Conservation (phyloP, 2,329 filamentous ascomycete genomes). For the Fusarium ambrosium region DNA sequence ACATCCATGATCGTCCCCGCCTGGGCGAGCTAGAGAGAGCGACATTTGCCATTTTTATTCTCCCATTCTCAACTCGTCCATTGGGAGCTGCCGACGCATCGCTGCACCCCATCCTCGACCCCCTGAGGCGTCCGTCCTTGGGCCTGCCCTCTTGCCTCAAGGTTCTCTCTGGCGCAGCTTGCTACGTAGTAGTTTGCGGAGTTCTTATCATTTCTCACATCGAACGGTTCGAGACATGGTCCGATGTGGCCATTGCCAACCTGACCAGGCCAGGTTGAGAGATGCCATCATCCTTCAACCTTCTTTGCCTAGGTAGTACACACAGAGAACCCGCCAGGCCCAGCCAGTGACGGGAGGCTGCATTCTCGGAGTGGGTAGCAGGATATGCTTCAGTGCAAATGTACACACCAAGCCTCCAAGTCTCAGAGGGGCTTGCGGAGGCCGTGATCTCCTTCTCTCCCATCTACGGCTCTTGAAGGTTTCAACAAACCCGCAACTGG, state of each 20-base stretch:
- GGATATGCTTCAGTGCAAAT: neutral
- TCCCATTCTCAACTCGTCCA: neutral
- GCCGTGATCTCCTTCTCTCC: neutral
- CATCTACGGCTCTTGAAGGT: neutral
- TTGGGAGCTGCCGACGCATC: neutral
- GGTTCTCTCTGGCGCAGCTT: neutral
- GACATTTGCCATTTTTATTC: neutral
- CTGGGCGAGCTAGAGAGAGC: neutral
- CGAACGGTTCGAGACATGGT: constrained; percentile 4
- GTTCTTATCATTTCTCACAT: constrained; percentile 9
- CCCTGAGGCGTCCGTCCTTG: neutral
- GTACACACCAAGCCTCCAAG: neutral
- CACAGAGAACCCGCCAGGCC: neutral
- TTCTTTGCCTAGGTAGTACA: neutral
- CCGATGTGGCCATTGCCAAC: neutral
- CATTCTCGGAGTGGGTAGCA: neutral
- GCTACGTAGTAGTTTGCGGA: neutral
- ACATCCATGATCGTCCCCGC: neutral
- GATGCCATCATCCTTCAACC: neutral
- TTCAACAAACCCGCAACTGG: neutral
- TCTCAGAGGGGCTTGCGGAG: neutral
- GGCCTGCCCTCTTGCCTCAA: neutral
- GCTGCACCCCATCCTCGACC: neutral
- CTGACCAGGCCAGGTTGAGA: neutral
- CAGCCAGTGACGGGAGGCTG: neutral